Conservation (phyloP, 2,329 filamentous ascomycete species). For the Amphichorda felina region DNA sequence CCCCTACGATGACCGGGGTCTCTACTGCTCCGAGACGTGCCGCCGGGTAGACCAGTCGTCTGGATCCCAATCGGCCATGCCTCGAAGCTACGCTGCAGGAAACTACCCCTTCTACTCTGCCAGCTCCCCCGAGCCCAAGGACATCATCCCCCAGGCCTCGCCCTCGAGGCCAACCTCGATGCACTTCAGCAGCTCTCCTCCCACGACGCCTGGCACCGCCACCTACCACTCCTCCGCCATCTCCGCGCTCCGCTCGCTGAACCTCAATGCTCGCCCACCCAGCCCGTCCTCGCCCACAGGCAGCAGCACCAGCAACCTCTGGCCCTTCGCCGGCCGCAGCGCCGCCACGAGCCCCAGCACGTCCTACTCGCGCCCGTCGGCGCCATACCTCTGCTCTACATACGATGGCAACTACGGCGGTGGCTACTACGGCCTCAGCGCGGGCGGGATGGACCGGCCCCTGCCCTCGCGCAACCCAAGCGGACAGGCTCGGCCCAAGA, state of each 20-base stretch:
- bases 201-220: conserved; percentile 27
- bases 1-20: conserved; percentile 40
- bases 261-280: conserved; percentile 30
- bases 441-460: conserved; percentile 36
- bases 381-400: conserved; percentile 36
- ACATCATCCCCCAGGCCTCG: conserved; percentile 52
- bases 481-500: conserved; percentile 45
- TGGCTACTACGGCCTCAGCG: conserved; percentile 21
- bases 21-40: conserved; percentile 55
- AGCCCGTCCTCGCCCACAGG: conserved; percentile 43
- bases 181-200: conserved; percentile 39
- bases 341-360: conserved; percentile 38
- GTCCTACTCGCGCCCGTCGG: conserved; percentile 32
- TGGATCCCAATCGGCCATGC: conserved; percentile 14
- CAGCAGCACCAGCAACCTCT: conserved; percentile 26
- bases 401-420: conserved; percentile 32
- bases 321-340: conserved; percentile 39
- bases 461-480: conserved; percentile 43
- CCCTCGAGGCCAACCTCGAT: conserved; percentile 47
- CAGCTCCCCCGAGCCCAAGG: conserved; percentile 39
- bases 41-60: conserved; percentile 38
- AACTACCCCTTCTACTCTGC: conserved; percentile 32
- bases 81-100: conserved; percentile 18
- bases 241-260: conserved; percentile 42
- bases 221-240: conserved; percentile 33